phyloP scores from a whole-genome alignment of 1,284 basidiomycete species.

The Marasmius fiardii region DNA sequence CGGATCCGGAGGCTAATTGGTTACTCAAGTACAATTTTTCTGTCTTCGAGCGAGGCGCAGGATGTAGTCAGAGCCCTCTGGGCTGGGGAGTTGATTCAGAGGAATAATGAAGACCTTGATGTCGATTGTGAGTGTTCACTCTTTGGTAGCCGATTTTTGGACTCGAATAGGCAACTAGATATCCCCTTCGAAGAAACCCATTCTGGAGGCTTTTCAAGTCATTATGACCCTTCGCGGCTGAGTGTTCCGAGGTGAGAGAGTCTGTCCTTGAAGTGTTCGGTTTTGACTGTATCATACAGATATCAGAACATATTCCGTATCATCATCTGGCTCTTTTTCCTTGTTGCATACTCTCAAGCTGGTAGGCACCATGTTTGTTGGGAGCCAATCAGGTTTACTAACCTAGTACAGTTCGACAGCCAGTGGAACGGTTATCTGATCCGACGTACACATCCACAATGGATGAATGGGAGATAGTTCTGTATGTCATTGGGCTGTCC shows the following conservation, averaged over 20 bases:
- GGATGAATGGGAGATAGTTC: slow-evolving; percentile 73
- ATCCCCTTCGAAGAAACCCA: slow-evolving; percentile 52
- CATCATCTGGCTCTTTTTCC: slow-evolving; percentile 80
- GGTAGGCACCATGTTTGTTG: slow-evolving; percentile 39
- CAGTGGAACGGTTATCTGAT: slow-evolving; percentile 55
- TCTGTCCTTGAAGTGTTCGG: slow-evolving; percentile 14
- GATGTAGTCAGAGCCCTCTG: slow-evolving; percentile 75
- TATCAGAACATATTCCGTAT: slow-evolving; percentile 80
- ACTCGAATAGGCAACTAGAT: slow-evolving; percentile 38
- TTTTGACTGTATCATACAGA: slow-evolving; percentile 28
- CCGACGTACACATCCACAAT: slow-evolving; percentile 43
- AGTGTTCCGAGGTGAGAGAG: slow-evolving; percentile 70
- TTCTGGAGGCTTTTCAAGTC: slow-evolving; percentile 60
- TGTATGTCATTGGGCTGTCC: slow-evolving; percentile 76
- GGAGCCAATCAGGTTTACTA: slow-evolving; percentile 8
- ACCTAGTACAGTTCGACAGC: slow-evolving; percentile 57
- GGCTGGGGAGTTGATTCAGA: slow-evolving; percentile 80
- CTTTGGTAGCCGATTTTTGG: not conserved
- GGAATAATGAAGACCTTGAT: slow-evolving; percentile 64
- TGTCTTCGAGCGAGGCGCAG: slow-evolving; percentile 87
- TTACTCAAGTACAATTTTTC: slow-evolving; percentile 65
- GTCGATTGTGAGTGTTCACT: slow-evolving; percentile 56
- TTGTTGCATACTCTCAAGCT: slow-evolving; percentile 84
- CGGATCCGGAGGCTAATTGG: slow-evolving; percentile 4
- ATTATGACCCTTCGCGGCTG: slow-evolving; percentile 76